Evolutionary conservation across 148 eudicot species (phyloP).

Genomic region (Mesembryanthemum crystallinum): DNA sequence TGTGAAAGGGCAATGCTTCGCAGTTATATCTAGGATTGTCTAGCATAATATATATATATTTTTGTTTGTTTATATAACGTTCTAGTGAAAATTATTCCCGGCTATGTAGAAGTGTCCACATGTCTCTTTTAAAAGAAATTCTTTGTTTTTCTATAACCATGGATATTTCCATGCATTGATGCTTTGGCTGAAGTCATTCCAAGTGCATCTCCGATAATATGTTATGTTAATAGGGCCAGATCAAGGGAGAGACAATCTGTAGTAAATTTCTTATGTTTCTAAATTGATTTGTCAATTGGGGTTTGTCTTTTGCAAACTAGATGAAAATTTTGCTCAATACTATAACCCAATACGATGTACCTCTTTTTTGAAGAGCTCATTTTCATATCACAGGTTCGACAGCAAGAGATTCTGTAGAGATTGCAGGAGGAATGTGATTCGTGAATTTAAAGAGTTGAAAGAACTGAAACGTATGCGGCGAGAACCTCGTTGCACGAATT

Average conservation of each 20-base stretch:
- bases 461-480: conserved; percentile 84
- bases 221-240: neutral
- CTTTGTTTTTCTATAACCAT: neutral
- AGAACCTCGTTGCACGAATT: conserved; percentile 81
- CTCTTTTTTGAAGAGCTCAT: conserved; percentile 7
- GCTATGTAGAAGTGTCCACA: neutral
- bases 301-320: neutral
- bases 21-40: neutral
- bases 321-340: neutral
- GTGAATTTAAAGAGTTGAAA: conserved; percentile 91
- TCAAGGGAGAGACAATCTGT: neutral
- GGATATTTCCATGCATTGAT: neutral
- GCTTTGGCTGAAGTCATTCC: neutral
- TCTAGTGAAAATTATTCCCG: neutral
- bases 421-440: conserved; percentile 93
- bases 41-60: too few species aligned
- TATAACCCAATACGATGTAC: neutral
- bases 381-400: conserved; percentile 68
- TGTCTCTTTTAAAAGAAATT: neutral
- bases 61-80: neutral
- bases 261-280: neutral
- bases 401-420: conserved; percentile 97
- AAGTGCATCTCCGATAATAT: neutral
- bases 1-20: neutral
- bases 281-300: neutral